A percentile compares a stretch with the other conserved stretches of the same genome.
Evolutionary conservation across 305 asterid species (phyloP).

Genomic region (Fraxinus platypoda): DNA sequence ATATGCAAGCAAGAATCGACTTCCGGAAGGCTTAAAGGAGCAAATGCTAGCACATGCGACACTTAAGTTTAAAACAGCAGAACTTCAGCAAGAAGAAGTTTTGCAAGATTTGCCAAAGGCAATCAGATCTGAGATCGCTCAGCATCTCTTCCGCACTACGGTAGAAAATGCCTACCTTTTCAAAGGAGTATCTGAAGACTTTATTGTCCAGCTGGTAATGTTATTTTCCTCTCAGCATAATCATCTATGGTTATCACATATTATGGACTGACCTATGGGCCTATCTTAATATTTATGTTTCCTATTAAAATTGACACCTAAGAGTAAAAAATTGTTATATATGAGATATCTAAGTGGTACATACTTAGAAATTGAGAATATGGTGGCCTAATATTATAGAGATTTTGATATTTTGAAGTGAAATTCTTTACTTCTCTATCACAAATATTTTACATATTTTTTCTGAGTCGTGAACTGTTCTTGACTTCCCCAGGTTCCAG

Average conservation of each 20-base stretch:
- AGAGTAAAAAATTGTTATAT: background rate
- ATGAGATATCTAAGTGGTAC: background rate
- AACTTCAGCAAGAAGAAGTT: constrained; percentile 88
- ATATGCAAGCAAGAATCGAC: constrained; percentile 82
- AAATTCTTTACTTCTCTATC: background rate
- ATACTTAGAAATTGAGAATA: background rate
- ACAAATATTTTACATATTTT: background rate
- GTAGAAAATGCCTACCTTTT: constrained; percentile 76
- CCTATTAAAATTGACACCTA: background rate
- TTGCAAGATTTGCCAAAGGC: constrained; percentile 82
- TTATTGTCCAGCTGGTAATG: constrained; percentile 75
- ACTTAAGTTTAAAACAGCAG: constrained; percentile 85
- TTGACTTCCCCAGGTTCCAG: constrained; percentile 63
- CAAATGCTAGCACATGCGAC: constrained; percentile 87
- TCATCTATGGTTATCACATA: background rate
- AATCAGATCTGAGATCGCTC: constrained; percentile 84
- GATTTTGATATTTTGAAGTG: background rate
- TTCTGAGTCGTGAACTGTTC: background rate
- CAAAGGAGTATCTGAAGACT: constrained; percentile 78
- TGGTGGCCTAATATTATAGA: background rate
- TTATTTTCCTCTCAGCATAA: constrained; percentile 16
- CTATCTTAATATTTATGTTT: background rate
- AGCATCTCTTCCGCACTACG: constrained; percentile 67
- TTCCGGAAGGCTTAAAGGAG: constrained; percentile 75
- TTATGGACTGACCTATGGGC: background rate